Percentiles rank a stretch among this genome's conserved stretches.
Evolutionary conservation across 192 early-diverging fungal species (phyloP).

Genomic region (Coemansia sp.): DNA sequence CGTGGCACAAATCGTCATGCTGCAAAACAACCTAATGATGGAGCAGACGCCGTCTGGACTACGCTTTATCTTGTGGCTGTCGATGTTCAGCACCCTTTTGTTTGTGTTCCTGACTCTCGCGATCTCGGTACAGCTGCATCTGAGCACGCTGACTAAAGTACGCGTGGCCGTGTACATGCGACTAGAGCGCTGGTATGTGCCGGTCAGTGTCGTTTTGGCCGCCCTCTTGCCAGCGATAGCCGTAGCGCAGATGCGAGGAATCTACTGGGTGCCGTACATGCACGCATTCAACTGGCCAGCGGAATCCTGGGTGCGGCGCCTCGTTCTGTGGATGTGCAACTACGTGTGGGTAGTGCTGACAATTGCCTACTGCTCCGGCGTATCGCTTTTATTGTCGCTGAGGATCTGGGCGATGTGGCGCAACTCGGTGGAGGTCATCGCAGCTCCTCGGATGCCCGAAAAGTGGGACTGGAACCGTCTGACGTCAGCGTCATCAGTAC

Average conservation of each 20-base stretch:
- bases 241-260: constrained; percentile 23
- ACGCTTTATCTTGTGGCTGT: constrained; percentile 37
- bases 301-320: neutral
- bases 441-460: constrained; percentile 34
- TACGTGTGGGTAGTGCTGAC: constrained; percentile 35
- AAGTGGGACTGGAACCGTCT: constrained; percentile 47
- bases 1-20: constrained; percentile 17
- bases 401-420: constrained; percentile 43
- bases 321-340: constrained; percentile 44
- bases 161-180: constrained; percentile 34
- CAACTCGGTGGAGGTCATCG: constrained; percentile 27
- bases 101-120: constrained; percentile 35
- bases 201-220: constrained; percentile 13
- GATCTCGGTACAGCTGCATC: constrained; percentile 41
- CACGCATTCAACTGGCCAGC: constrained; percentile 43
- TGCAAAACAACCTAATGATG: constrained; percentile 38
- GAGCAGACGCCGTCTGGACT: constrained; percentile 8
- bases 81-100: constrained; percentile 26
- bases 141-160: constrained; percentile 41
- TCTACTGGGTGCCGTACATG: constrained; percentile 37
- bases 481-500: constrained; percentile 4
- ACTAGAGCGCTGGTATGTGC: constrained; percentile 33
- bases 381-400: constrained; percentile 19
- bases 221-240: constrained; percentile 26
- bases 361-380: constrained; percentile 25